These are phyloP conservation scores for Aegilops bicornis DNA, from an alignment of 176 grass and related monocot genomes.

Conservation along the genomic window DNA sequence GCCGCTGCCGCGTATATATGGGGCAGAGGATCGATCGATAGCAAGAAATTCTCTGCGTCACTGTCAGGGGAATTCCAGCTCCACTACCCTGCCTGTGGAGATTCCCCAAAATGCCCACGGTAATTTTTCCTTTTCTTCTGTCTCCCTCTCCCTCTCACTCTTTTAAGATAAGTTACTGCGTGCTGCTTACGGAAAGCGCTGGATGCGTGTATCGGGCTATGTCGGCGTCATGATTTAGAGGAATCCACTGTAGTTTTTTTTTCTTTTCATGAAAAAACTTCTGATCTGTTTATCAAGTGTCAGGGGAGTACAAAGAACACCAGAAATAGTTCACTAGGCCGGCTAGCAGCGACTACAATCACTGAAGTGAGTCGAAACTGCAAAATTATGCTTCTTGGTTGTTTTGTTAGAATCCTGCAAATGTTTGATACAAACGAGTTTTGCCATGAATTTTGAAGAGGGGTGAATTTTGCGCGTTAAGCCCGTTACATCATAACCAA, in stretches of 20 bases:
- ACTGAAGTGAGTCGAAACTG: no score
- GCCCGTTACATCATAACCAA: not conserved
- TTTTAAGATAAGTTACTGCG: not conserved
- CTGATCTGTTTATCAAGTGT: no score
- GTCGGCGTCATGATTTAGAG: not conserved
- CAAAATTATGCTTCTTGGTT: no score
- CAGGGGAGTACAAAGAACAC: no score
- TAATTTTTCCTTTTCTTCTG: not conserved
- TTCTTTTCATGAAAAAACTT: no score
- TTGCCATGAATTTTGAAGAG: not conserved
- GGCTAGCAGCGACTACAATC: no score
- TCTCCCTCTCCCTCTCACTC: not conserved
- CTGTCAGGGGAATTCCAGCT: slow-evolving; percentile 50
- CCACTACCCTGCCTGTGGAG: not conserved
- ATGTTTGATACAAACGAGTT: not conserved
- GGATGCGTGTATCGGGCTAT: not conserved
- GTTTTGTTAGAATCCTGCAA: not conserved
- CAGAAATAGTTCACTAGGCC: no score
- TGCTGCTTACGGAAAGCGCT: not conserved
- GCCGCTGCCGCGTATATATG: slow-evolving; percentile 51
- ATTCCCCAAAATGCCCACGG: slow-evolving; percentile 35
- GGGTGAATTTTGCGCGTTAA: not conserved
- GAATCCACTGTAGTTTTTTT: no score
- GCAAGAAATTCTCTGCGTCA: slow-evolving; percentile 2
- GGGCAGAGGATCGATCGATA: not conserved